Percentiles rank a stretch among this genome's conserved stretches.
phyloP scores from a whole-genome alignment of 192 early-diverging fungal genomes.

The Rhizophagus clarus region DNA sequence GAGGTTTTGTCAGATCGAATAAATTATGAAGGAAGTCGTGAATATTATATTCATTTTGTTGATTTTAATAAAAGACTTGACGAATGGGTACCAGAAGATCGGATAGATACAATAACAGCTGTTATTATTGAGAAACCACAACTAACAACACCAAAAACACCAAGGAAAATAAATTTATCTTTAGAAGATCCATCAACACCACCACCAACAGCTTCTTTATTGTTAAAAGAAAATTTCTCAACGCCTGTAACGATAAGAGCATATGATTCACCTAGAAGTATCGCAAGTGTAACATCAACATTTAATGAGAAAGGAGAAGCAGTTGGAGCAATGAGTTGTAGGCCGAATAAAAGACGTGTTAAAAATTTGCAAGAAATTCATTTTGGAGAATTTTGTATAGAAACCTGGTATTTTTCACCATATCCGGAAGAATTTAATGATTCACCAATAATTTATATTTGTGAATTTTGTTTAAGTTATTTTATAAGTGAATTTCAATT shows the following conservation, averaged over 20 bases:
- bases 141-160: not conserved
- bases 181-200: not conserved
- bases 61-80: conserved; percentile 98
- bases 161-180: not conserved
- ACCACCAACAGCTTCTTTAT: not conserved
- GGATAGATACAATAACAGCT: conserved; percentile 63
- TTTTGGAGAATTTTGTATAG: conserved; percentile 88
- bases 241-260: not conserved
- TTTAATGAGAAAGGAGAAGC: conserved; percentile 83
- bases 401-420: conserved; percentile 98
- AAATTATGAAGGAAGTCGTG: conserved; percentile 29
- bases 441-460: conserved; percentile 81
- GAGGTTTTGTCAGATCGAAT: not conserved
- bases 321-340: conserved; percentile 96
- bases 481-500: conserved; percentile 74
- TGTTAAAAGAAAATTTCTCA: not conserved
- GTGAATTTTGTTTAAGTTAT: conserved; percentile 92
- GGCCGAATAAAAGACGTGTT: conserved; percentile 84
- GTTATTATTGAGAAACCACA: conserved; percentile 42
- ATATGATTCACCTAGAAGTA: not conserved
- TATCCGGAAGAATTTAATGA: conserved; percentile 89
- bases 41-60: conserved; percentile 96
- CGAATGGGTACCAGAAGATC: conserved; percentile 81
- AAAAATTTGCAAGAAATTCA: conserved; percentile 93
- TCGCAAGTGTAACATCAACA: not conserved